These are phyloP conservation scores for Polytrichum formosum DNA, from an alignment of 225 moss, liverwort and hornwort species.

Conservation along the genomic window DNA sequence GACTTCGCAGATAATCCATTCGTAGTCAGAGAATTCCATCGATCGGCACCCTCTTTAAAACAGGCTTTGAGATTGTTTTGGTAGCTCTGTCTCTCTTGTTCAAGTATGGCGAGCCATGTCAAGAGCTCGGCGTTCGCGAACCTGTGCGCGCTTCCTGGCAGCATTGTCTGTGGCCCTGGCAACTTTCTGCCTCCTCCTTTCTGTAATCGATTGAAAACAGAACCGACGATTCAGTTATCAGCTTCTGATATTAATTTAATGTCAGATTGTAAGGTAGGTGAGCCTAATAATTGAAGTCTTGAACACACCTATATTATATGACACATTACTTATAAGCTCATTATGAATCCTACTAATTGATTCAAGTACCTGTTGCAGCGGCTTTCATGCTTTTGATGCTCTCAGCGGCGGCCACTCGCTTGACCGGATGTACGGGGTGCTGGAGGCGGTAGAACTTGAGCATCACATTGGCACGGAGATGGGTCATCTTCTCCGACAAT, in stretches of 20 bases:
- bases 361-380: slow-evolving; percentile 33
- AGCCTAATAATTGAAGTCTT: no score
- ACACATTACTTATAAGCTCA: no score
- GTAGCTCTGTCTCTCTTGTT: background rate
- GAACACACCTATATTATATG: no score
- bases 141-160: slow-evolving; percentile 35
- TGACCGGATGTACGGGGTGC: slow-evolving; percentile 43
- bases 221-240: no score
- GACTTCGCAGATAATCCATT: no score
- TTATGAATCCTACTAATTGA: no score
- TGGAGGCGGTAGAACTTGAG: slow-evolving; percentile 35
- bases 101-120: slow-evolving; percentile 41
- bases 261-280: no score
- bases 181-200: slow-evolving; percentile 41
- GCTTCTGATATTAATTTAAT: no score
- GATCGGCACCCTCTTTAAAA: no score
- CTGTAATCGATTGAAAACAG: slow-evolving; percentile 5
- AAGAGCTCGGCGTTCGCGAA: slow-evolving; percentile 35
- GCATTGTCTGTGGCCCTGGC: slow-evolving; percentile 31
- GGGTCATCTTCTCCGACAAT: slow-evolving; percentile 35
- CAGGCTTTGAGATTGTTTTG: background rate
- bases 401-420: slow-evolving; percentile 39
- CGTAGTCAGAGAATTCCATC: no score
- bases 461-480: slow-evolving; percentile 35
- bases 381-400: slow-evolving; percentile 29